Base-by-base conservation (phyloP, 805 yeast species). In the Dipodascus geniculatus region DNA sequence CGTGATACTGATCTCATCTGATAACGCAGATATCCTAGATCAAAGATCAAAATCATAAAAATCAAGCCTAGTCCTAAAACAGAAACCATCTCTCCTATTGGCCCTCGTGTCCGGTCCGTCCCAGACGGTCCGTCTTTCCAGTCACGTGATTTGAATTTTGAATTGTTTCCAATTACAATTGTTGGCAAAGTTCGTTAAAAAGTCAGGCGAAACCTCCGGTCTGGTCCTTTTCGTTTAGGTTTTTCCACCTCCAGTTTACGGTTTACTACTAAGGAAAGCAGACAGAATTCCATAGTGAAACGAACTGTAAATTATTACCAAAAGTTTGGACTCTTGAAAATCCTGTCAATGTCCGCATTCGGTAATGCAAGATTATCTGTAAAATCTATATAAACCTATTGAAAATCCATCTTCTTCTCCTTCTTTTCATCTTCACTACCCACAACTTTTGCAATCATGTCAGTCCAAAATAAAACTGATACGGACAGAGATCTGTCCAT, bases 381-480 rank as follows among this genome's bases (percentile, higher is more conserved):
- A 38, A 38, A 38, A 38, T 38, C 44, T 38, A 38, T 38, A 38
- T 38, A 38, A 38, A 38, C 20, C 44, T 16, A 6, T 9, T 14
- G 20, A 38, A 17, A 38, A n/a, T 3, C 44, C 44, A 65, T 81
- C 80, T 72, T 85, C 90, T 60, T 75, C 68, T 54, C 83, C 74
- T 55, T 89, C 76, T 72, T 81, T 82, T 89, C 71, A 88, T 79
- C 50, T 11, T 38, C 96, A 20, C 14, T 14, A 14, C 17, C 17
- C 22, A n/a, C 14, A 16, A 48, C 14, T 16, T 23, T 38, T 48
- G 31, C 3, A 47, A n/a, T 50, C n/a, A 51, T n/a, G 51, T 51
- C 14, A 35, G 22, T 11, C 17, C 56, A 23, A 51, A 57, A 19
- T 57, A 28, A 28, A 28, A 28, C 61, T 8, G 51, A 57, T 14